phyloP scores from a whole-genome alignment of 352 stramenopile genomes.

The Phytophthora hibernalis region DNA sequence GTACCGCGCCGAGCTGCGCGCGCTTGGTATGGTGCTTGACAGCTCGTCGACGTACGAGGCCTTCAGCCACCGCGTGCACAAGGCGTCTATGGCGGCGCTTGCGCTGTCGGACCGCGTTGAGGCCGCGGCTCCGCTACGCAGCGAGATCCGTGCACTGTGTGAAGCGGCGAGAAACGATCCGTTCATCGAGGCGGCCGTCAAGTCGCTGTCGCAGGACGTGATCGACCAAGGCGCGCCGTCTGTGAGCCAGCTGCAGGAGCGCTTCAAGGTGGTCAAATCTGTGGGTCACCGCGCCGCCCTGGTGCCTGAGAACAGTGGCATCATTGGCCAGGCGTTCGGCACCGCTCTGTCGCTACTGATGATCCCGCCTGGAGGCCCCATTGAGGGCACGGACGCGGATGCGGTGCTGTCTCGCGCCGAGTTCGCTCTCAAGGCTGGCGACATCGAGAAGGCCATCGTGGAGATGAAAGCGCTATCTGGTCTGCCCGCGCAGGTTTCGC shows the following conservation, averaged over 20 bases:
- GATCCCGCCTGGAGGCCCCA: conserved; percentile 78
- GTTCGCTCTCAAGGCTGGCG: conserved; percentile 81
- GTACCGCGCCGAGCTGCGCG: conserved; percentile 70
- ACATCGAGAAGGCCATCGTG: conserved; percentile 73
- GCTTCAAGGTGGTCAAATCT: conserved; percentile 83
- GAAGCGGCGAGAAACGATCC: conserved; percentile 76
- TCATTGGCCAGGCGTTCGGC: conserved; percentile 78
- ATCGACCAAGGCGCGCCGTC: conserved; percentile 76
- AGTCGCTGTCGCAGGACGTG: conserved; percentile 64
- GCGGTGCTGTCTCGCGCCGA: conserved; percentile 83
- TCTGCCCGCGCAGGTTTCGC: conserved; percentile 68
- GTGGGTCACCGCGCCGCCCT: conserved; percentile 72
- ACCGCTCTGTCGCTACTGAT: conserved; percentile 75
- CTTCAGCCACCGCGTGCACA: conserved; percentile 88
- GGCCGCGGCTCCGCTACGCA: conserved; percentile 68
- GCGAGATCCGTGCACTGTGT: conserved; percentile 74
- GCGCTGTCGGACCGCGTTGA: conserved; percentile 85
- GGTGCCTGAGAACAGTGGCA: conserved; percentile 71
- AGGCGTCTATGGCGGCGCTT: conserved; percentile 80
- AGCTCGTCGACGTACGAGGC: conserved; percentile 83
- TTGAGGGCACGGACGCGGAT: conserved; percentile 76
- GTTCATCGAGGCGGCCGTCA: conserved; percentile 75
- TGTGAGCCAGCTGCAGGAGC: conserved; percentile 81
- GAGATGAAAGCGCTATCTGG: conserved; percentile 79
- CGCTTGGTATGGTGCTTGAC: conserved; percentile 73